Conservation (phyloP, 352 stramenopile species). For the Phytophthora ohioensis region DNA sequence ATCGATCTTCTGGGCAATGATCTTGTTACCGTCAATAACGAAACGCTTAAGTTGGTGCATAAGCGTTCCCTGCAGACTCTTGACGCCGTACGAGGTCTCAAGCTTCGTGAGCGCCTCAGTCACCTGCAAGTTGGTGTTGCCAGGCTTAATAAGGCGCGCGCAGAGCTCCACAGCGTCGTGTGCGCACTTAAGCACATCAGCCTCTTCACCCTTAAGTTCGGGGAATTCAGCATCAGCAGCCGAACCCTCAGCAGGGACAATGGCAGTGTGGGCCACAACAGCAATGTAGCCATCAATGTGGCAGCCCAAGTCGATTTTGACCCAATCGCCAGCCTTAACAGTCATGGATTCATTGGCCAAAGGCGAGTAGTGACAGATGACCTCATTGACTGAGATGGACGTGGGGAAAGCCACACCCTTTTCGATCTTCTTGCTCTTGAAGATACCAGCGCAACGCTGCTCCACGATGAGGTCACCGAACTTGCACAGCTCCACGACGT, state of each 20-base stretch:
- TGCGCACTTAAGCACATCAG: constrained; percentile 97
- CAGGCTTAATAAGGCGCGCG: constrained; percentile 96
- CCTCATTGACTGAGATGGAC: constrained; percentile 98
- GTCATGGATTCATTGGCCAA: constrained; percentile 88
- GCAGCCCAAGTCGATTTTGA: constrained; percentile 97
- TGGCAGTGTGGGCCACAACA: constrained; percentile 97
- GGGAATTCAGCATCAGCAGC: constrained; percentile 67
- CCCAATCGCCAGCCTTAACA: constrained; percentile 87
- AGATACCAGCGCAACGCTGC: constrained; percentile 92
- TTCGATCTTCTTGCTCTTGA: constrained; percentile 98
- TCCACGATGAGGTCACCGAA: constrained; percentile 89
- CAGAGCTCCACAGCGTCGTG: constrained; percentile 98
- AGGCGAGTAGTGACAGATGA: constrained; percentile 98
- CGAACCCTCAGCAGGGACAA: constrained; percentile 90
- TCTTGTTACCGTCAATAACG: constrained; percentile 99
- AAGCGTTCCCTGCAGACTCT: constrained; percentile 96
- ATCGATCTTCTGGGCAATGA: constrained; percentile 94
- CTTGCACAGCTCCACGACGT: constrained; percentile 96
- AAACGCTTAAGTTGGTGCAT: constrained; percentile 99
- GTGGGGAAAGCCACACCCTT: constrained; percentile 99
- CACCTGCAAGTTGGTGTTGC: constrained; percentile 96
- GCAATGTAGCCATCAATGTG: constrained; percentile 99
- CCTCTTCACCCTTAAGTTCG: constrained; percentile 74
- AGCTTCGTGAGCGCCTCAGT: constrained; percentile 96
- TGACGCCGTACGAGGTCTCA: constrained; percentile 96